Conservation (phyloP, 2,329 filamentous ascomycete species). For the Phyllachora maydis region DNA sequence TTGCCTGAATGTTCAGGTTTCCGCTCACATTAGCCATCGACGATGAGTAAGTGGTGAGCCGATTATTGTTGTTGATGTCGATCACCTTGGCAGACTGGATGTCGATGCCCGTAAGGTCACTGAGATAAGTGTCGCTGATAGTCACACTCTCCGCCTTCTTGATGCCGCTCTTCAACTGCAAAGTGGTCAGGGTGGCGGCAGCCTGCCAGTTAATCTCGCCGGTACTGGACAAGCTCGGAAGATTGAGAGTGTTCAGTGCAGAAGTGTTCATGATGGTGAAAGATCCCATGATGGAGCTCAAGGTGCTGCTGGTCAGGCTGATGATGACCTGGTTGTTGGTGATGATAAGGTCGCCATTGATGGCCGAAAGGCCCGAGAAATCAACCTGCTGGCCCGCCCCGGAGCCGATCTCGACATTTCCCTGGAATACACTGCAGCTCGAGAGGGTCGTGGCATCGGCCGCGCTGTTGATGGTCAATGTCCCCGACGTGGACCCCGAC, state of each 20-base stretch:
- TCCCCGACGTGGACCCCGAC: too few species aligned
- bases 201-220: slow-evolving; percentile 43
- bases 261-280: slow-evolving; percentile 53
- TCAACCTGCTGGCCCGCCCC: slow-evolving; percentile 33
- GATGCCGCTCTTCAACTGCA: too few species aligned
- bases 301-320: slow-evolving; percentile 35
- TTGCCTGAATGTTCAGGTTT: slow-evolving; percentile 55
- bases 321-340: slow-evolving; percentile 40
- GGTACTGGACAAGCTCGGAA: slow-evolving; percentile 44
- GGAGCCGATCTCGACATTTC: slow-evolving; percentile 43
- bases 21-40: slow-evolving; percentile 57
- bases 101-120: slow-evolving; percentile 61
- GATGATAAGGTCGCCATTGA: slow-evolving; percentile 36
- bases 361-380: slow-evolving; percentile 36
- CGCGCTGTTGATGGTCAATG: slow-evolving; percentile 41
- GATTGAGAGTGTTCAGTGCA: slow-evolving; percentile 43
- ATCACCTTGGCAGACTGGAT: slow-evolving; percentile 51
- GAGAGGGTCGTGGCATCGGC: slow-evolving; percentile 38
- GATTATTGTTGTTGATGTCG: slow-evolving; percentile 78
- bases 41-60: slow-evolving; percentile 56
- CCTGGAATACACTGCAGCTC: slow-evolving; percentile 46
- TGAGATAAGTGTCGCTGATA: slow-evolving; percentile 75
- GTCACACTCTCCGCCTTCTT: slow-evolving; percentile 44
- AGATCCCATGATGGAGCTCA: slow-evolving; percentile 44
- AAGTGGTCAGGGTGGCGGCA: slow-evolving; percentile 24